Evolutionary conservation across 257 asterid species (phyloP), one percentile per base, ranked within the genome.

Genomic region (Plantago ovata): DNA sequence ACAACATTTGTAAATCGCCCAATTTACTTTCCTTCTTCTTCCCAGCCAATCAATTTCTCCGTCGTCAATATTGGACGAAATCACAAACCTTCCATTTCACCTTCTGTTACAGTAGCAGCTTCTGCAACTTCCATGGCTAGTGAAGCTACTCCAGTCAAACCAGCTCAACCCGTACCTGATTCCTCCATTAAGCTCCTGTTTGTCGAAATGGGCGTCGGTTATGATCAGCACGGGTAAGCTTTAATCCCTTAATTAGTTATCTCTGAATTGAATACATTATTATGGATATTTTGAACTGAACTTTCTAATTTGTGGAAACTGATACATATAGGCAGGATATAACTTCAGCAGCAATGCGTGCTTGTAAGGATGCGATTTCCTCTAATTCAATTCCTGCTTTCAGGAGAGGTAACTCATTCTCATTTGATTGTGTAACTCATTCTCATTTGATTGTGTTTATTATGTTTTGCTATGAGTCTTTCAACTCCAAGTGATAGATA

Each of bases 191-290:
- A 78, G 65, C 96, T 92, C 54, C 67, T 92, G 69, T 92, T 92
- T 63, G 96, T 92, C 19, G 98, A 92, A 73, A 92, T 88, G 96
- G 98, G 98, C 38, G 98, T 92, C 53, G 98, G 98, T 15, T 85
- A 88, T 67, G 98, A 92, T 84, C 98, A 92, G 67, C 98, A 92
- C 21, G 98, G 98, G 96, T 86, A 63, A 6, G 23, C 28, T 4
- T 28, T 32, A 3, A 16, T 19, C 64, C 40, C 23, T 14, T 19
- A 5, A 24, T 12, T 55, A 40, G 1, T 15, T 52, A 60, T 40
- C 51, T 38, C 69, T 13, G 6, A 44, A 44, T 9, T n/a, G 14
- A n/a, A 10, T 12, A 2, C 1, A n/a, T 44, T 1, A 5, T 47
- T 51, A 8, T 6, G n/a, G 0, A 2, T 24, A 4, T 1, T 4